Percentiles rank a stretch among this genome's conserved stretches.
phyloP scores from a whole-genome alignment of 1,139 yeast species.

The Yamadazyma sp. region DNA sequence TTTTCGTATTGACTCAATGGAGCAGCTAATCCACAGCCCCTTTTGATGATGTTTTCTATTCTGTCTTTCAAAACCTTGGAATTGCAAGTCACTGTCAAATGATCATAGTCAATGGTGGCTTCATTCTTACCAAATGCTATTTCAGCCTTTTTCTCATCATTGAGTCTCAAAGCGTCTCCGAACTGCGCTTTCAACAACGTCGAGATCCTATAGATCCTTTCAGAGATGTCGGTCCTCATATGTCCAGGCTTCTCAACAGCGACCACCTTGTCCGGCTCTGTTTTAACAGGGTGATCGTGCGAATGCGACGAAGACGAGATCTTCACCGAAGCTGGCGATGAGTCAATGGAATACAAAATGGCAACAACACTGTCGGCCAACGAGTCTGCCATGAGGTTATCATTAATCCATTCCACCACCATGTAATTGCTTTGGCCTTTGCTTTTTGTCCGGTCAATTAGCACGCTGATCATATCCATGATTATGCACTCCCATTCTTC shows the following conservation, averaged over 20 bases:
- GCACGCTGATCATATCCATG: constrained; percentile 45
- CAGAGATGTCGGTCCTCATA: constrained; percentile 40
- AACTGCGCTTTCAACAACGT: constrained; percentile 78
- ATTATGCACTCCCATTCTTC: constrained; percentile 53
- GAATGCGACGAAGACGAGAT: constrained; percentile 62
- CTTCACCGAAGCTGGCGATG: constrained; percentile 93
- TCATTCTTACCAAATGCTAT: constrained; percentile 70
- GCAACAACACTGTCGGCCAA: constrained; percentile 94
- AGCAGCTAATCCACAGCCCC: constrained; percentile 81
- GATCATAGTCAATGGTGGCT: constrained; percentile 67
- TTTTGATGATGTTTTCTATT: constrained; percentile 73
- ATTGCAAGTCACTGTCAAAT: constrained; percentile 70
- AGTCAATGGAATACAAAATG: constrained; percentile 84
- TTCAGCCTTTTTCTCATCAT: constrained; percentile 47
- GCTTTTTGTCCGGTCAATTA: constrained; percentile 45
- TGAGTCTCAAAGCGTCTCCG: constrained; percentile 65
- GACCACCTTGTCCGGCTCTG: constrained; percentile 4
- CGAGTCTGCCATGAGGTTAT: constrained; percentile 79
- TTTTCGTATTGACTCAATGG: constrained; percentile 48
- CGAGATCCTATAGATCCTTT: constrained; percentile 63
- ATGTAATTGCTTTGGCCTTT: constrained; percentile 45
- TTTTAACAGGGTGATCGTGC: constrained; percentile 34
- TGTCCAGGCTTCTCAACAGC: constrained; percentile 25
- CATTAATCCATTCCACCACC: constrained; percentile 88
- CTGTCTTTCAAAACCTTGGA: constrained; percentile 80